Conservation (phyloP, 208 protist genomes). For the Angomonas ambiguus region DNA sequence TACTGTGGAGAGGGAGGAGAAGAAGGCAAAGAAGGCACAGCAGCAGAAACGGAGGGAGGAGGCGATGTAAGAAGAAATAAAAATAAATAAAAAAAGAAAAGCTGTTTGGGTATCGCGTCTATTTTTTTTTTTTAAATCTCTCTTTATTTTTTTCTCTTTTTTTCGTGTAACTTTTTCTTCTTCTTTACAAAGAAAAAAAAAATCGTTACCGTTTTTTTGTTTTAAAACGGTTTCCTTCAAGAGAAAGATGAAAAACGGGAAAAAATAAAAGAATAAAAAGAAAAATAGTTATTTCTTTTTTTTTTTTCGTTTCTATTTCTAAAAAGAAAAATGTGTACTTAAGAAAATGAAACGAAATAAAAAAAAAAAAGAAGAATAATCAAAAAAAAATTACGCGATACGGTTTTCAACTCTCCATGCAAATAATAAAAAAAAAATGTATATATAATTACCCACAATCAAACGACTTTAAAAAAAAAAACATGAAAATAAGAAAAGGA, state of each 20-base stretch:
- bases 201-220: neutral
- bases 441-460: neutral
- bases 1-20: constrained; percentile 80
- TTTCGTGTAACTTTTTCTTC: neutral
- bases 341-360: no score
- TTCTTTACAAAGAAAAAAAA: constrained; percentile 5
- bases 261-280: no score
- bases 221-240: no score
- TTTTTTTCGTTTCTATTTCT: neutral
- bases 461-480: neutral
- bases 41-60: constrained; percentile 21
- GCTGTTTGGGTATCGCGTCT: no score
- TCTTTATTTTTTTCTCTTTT: neutral
- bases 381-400: neutral
- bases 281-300: neutral
- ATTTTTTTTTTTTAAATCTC: constrained; percentile 3
- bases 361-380: neutral
- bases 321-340: no score
- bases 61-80: constrained; percentile 16
- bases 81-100: constrained; percentile 1
- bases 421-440: neutral
- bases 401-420: neutral
- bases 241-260: no score
- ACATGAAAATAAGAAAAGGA: no score
- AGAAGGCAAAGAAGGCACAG: constrained; percentile 64